phyloP scores from a whole-genome alignment of 2,329 filamentous ascomycete genomes.

The Cladophialophora immunda region DNA sequence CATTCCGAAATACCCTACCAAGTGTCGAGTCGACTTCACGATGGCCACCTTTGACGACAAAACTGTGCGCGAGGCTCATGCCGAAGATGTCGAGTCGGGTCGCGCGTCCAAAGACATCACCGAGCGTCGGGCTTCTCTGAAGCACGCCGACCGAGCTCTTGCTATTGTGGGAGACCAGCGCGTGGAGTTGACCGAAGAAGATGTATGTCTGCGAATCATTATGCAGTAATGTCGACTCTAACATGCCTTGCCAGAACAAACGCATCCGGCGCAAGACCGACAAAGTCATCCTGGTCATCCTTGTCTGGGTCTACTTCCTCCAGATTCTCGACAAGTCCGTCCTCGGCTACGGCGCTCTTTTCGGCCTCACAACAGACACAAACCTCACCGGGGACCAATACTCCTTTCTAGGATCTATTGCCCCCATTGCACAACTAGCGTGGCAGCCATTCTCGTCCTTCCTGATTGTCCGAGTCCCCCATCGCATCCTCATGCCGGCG shows the following conservation, averaged over 20 bases:
- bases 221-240: not conserved
- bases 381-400: conserved; percentile 63
- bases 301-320: conserved; percentile 58
- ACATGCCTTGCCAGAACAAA: conserved; percentile 52
- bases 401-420: conserved; percentile 66
- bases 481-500: conserved; percentile 65
- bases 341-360: conserved; percentile 66
- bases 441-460: conserved; percentile 69
- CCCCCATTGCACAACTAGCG: conserved; percentile 66
- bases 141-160: conserved; percentile 40
- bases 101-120: conserved; percentile 26
- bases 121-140: conserved; percentile 21
- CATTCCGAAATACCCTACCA: not conserved
- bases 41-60: conserved; percentile 35
- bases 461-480: conserved; percentile 69
- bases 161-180: conserved; percentile 40
- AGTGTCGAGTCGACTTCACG: not conserved
- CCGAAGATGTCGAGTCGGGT: conserved; percentile 35
- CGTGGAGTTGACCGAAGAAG: conserved; percentile 49
- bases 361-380: conserved; percentile 61
- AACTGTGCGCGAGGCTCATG: conserved; percentile 30
- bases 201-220: conserved; percentile 39
- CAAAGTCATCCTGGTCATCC: conserved; percentile 61
- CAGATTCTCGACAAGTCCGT: conserved; percentile 67
- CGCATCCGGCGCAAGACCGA: conserved; percentile 70